Evolutionary conservation across 768 basidiomycete species (phyloP), one percentile per base, ranked within the genome.

Genomic region (Agrocybe praecox): DNA sequence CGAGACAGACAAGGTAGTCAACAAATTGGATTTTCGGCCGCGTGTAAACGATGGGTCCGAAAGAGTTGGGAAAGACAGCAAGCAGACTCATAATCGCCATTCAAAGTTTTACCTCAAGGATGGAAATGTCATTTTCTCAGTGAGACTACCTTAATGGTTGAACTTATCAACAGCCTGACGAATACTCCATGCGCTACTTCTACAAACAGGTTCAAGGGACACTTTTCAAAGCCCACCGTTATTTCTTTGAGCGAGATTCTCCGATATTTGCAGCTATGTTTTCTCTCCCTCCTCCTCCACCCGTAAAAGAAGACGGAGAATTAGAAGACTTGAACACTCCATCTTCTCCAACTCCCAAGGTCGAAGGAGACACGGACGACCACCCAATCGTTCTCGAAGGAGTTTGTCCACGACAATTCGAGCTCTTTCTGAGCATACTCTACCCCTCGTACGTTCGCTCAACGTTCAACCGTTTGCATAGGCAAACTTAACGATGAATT

Each of bases 401-500:
- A 12, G 69, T 79, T 34, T 67, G 64, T 36, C 66, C 73, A 7
- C 66, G 71, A 40, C 82, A 83, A 56, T 85, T 85, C 59, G 73
- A 77, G 47, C 74, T 77, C 7, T 75, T 85, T 50, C 74, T 85
- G 1, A 76, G 76, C 68, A 70, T 85, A 1, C 75, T 85, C 34
- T 85, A 85, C 58, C 80, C 80, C 33, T 69, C 73, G 83, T 84
- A 58, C 52, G 77, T 72, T 18, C 9, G 7, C 3, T 21, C 48
- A 15, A 34, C 46, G 32, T 33, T 15, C 18, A 6, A n/a, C 26
- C 22, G 17, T 12, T 7, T 11, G 17, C 1, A 21, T 45, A 29
- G 6, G 3, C 34, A 6, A 15, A 7, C 51, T 45, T 11, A 12
- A 8, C 15, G 26, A 9, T 29, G 9, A 29, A 29, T 29, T 29